phyloP scores from a whole-genome alignment of 2,329 filamentous ascomycete genomes.

The Acrocalymma vagum region DNA sequence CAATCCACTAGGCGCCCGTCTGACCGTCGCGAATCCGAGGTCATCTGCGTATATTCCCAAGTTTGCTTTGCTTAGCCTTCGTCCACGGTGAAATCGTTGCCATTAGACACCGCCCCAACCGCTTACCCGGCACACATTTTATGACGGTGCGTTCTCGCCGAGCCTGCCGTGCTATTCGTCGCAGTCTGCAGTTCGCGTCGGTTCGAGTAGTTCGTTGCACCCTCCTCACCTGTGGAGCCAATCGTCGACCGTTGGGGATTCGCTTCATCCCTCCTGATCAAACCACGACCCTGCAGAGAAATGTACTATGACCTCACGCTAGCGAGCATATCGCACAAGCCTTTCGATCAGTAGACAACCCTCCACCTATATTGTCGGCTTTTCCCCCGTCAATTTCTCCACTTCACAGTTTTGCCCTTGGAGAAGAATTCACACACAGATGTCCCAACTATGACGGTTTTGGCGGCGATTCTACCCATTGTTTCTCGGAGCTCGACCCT shows the following conservation, averaged over 20 bases:
- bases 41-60: no score
- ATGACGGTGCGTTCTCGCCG: no score
- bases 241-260: slow-evolving; percentile 24
- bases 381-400: slow-evolving; percentile 13
- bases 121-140: slow-evolving; percentile 11
- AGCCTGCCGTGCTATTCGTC: slow-evolving; percentile 19
- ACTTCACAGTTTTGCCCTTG: slow-evolving; percentile 6
- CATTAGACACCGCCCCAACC: slow-evolving; percentile 21
- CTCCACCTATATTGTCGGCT: slow-evolving; percentile 1
- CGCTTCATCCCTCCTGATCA: slow-evolving; percentile 33
- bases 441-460: slow-evolving; percentile 38
- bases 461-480: slow-evolving; percentile 44
- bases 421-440: slow-evolving; percentile 4
- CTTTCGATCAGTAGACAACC: slow-evolving; percentile 22
- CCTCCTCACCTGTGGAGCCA: slow-evolving; percentile 21
- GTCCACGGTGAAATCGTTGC: no score
- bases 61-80: no score
- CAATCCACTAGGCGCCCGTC: no score
- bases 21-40: no score
- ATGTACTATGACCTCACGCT: slow-evolving; percentile 35
- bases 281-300: slow-evolving; percentile 29
- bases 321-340: slow-evolving; percentile 21
- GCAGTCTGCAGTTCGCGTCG: slow-evolving; percentile 21
- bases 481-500: slow-evolving; percentile 43
- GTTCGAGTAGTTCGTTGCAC: slow-evolving; percentile 16